Conservation (phyloP, 768 basidiomycete genomes). For the Hebeloma cylindrosporum region DNA sequence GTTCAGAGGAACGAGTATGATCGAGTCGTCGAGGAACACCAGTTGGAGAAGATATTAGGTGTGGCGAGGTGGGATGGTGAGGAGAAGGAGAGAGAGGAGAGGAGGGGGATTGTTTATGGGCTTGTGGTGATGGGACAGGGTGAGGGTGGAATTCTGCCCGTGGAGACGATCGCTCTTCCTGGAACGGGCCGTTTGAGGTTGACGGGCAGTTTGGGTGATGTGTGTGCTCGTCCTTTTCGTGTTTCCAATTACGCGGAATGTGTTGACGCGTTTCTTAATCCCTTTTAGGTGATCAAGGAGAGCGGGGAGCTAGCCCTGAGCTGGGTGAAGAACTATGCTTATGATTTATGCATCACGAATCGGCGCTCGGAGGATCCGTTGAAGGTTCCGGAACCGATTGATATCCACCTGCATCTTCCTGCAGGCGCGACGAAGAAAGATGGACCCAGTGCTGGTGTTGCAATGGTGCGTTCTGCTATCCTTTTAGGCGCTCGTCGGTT, state of each 20-base stretch:
- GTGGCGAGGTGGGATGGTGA: constrained; percentile 78
- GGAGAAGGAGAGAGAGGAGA: constrained; percentile 72
- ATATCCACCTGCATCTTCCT: constrained; percentile 88
- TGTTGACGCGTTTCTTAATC: not conserved
- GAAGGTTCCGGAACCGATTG: constrained; percentile 68
- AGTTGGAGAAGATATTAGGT: constrained; percentile 85
- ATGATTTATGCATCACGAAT: constrained; percentile 75
- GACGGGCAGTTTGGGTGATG: constrained; percentile 84
- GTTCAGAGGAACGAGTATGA: constrained; percentile 46
- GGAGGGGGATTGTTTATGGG: constrained; percentile 79
- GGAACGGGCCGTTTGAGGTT: constrained; percentile 72
- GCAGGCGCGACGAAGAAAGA: constrained; percentile 93
- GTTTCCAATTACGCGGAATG: not conserved
- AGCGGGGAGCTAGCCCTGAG: constrained; percentile 87
- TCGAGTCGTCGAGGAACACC: constrained; percentile 58
- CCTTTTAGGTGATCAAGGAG: constrained; percentile 77
- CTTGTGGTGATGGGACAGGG: constrained; percentile 88
- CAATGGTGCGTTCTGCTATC: constrained; percentile 57
- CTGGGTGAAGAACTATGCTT: constrained; percentile 89
- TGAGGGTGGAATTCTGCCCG: constrained; percentile 81
- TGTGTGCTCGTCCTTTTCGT: constrained; percentile 26
- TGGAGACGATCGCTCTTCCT: constrained; percentile 80
- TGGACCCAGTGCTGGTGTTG: constrained; percentile 87
- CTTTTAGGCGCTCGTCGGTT: not conserved
- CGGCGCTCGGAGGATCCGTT: constrained; percentile 71